Percentiles rank a stretch among this genome's conserved stretches.
Conservation (phyloP, 495 filamentous ascomycete genomes). For the Aspergillus hancockii region DNA sequence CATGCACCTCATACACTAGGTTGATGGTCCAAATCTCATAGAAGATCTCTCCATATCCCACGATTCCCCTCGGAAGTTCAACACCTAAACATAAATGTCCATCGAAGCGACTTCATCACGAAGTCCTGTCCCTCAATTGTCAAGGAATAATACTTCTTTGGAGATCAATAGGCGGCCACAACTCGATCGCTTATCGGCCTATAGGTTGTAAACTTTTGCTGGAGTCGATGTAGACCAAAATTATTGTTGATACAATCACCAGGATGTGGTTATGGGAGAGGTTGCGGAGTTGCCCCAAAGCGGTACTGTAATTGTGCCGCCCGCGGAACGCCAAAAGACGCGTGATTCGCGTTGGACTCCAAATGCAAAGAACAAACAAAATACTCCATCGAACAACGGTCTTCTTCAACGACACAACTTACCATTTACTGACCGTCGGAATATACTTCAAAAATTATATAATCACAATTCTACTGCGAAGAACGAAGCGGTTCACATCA, state of each 20-base stretch:
- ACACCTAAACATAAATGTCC: too few species aligned
- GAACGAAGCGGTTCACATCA: conserved; percentile 18
- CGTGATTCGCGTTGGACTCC: conserved; percentile 26
- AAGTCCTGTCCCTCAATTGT: too few species aligned
- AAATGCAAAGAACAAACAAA: too few species aligned
- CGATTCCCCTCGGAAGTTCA: background rate
- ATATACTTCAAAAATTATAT: background rate
- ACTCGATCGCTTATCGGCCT: too few species aligned
- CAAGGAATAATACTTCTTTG: too few species aligned
- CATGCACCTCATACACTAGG: too few species aligned
- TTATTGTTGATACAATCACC: background rate
- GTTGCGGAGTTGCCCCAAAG: conserved; percentile 15
- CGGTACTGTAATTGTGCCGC: conserved; percentile 22
- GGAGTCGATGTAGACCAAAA: background rate
- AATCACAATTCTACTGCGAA: conserved; percentile 1
- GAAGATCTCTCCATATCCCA: too few species aligned
- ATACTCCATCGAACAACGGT: background rate
- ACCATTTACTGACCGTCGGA: background rate
- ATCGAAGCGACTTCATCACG: too few species aligned
- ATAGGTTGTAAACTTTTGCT: too few species aligned
- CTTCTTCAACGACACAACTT: background rate
- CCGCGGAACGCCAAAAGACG: conserved; percentile 31
- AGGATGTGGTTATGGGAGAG: too few species aligned
- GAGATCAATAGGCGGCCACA: too few species aligned
- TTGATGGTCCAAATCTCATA: too few species aligned